Evolutionary conservation across 1,284 basidiomycete genomes (phyloP).

Genomic region (Earliella scabrosa): DNA sequence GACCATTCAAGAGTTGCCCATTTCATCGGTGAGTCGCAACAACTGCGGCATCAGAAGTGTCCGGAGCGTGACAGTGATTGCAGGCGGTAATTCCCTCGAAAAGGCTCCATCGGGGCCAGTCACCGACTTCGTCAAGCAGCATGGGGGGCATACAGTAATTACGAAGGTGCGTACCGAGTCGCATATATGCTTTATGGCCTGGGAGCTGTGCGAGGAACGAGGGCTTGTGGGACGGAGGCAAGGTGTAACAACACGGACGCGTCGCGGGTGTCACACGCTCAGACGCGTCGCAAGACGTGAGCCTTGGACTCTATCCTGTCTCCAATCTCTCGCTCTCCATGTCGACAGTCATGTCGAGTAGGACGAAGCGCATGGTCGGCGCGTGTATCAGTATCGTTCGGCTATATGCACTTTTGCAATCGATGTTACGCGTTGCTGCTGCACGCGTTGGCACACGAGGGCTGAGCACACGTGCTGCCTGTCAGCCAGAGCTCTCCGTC

Average conservation of each 20-base stretch:
- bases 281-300: conserved; percentile 5
- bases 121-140: conserved; percentile 88
- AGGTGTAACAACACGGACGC: too few relatives aligned
- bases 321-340: background rate
- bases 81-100: conserved; percentile 93
- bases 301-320: background rate
- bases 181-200: too few relatives aligned
- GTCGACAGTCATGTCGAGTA: background rate
- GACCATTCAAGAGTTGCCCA: conserved; percentile 84
- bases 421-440: background rate
- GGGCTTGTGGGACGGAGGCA: background rate
- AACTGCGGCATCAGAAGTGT: background rate
- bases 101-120: conserved; percentile 81
- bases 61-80: conserved; percentile 15
- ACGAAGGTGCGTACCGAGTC: conserved; percentile 74
- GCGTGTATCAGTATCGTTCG: conserved; percentile 1
- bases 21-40: conserved; percentile 71
- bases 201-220: background rate
- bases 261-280: conserved; percentile 15
- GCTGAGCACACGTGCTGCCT: background rate
- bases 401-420: background rate
- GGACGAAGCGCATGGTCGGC: conserved; percentile 1
- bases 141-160: conserved; percentile 98
- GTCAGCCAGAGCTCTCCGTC: background rate
- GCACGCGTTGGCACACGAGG: conserved; percentile 10